phyloP scores from a whole-genome alignment of 306 rosid species.

The Prunus fruticosa region DNA sequence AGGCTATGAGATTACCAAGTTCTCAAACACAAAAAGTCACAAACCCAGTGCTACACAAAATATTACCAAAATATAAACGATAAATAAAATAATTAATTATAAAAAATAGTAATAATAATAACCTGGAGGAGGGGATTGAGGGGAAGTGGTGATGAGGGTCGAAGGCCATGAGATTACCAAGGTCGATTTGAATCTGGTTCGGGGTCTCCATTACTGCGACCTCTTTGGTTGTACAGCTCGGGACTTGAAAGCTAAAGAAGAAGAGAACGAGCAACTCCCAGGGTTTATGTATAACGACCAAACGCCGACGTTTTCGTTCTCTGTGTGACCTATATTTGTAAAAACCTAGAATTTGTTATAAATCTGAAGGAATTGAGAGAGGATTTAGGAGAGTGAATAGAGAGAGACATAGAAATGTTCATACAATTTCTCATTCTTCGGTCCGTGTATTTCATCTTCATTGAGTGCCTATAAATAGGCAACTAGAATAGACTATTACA shows the following conservation, averaged over 20 bases:
- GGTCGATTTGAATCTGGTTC: constrained; percentile 48
- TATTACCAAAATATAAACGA: neutral
- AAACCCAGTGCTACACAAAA: neutral
- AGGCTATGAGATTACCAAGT: no score
- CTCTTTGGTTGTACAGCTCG: neutral
- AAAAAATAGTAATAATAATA: neutral
- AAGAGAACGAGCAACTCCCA: neutral
- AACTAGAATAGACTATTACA: no score
- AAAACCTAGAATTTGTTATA: neutral
- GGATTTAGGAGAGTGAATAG: no score
- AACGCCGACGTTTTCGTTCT: neutral
- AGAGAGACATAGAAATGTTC: no score
- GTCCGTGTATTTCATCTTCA: no score
- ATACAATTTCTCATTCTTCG: no score
- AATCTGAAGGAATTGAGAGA: no score
- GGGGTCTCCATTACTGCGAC: constrained; percentile 27
- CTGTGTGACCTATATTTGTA: neutral
- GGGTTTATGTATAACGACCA: neutral
- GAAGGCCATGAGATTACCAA: constrained; percentile 71
- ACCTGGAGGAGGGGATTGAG: constrained; percentile 50
- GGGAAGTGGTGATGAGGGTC: constrained; percentile 48
- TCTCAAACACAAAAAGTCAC: neutral
- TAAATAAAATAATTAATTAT: neutral
- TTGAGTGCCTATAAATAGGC: no score
- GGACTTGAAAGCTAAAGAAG: constrained; percentile 4